These are phyloP conservation scores for Cladosporium sp. DNA, from an alignment of 2,329 filamentous ascomycete genomes.

Conservation along the genomic window DNA sequence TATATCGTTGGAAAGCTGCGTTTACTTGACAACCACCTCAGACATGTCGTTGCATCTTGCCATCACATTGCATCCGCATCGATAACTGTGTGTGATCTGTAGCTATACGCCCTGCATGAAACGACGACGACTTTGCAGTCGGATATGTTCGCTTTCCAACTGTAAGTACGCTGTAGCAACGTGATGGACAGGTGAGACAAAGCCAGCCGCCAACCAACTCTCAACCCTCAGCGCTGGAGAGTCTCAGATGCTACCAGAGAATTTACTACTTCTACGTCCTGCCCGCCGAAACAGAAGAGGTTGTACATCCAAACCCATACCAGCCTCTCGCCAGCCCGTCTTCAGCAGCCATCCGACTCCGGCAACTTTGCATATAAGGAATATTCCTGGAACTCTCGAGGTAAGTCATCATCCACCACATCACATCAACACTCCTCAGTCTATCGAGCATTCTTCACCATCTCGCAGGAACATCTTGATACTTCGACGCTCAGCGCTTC, in stretches of 20 bases:
- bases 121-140: neutral
- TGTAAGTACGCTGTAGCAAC: neutral
- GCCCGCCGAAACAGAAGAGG: conserved; percentile 13
- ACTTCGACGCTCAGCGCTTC: conserved; percentile 14
- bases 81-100: neutral
- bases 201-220: neutral
- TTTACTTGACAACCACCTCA: conserved; percentile 2
- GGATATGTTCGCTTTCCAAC: neutral
- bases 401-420: conserved; percentile 10
- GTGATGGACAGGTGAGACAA: conserved; percentile 11
- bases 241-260: conserved; percentile 4
- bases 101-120: neutral
- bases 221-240: neutral
- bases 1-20: neutral
- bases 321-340: conserved; percentile 14
- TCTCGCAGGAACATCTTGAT: conserved; percentile 8
- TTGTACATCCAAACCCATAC: conserved; percentile 10
- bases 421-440: neutral
- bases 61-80: neutral
- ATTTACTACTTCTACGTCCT: neutral
- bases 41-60: neutral
- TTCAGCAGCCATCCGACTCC: conserved; percentile 9
- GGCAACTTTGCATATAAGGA: conserved; percentile 17
- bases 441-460: neutral
- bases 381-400: conserved; percentile 5